A percentile compares a stretch with the other conserved stretches of the same genome.
These are phyloP conservation scores for Sarocladiaceae sp. DNA, from an alignment of 2,329 filamentous ascomycete species.

Conservation along the genomic window DNA sequence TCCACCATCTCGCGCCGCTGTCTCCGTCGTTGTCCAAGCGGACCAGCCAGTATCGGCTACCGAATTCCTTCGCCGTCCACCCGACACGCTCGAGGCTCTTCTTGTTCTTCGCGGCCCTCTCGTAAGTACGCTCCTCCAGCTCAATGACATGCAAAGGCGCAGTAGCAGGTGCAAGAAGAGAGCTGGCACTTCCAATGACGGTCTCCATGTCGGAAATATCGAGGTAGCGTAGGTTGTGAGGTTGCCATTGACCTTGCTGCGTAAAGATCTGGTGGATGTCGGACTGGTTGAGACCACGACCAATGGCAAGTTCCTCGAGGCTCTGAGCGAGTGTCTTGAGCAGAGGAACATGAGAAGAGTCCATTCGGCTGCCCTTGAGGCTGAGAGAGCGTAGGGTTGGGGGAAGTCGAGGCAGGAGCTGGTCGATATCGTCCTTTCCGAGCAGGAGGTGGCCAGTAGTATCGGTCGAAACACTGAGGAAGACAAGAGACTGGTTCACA, in stretches of 20 bases:
- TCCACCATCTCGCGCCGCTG: conserved; percentile 63
- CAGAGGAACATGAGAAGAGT: conserved; percentile 56
- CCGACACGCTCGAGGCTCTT: conserved; percentile 58
- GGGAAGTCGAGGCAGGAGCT: conserved; percentile 63
- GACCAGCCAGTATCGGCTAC: conserved; percentile 64
- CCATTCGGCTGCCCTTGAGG: conserved; percentile 70
- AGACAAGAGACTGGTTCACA: conserved; percentile 58
- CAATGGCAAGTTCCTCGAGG: conserved; percentile 74
- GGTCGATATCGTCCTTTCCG: conserved; percentile 59
- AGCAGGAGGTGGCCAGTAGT: conserved; percentile 69
- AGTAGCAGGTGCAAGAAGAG: conserved; percentile 54
- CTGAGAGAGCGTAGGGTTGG: conserved; percentile 67
- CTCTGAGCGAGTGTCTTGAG: conserved; percentile 61
- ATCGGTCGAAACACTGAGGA: conserved; percentile 70
- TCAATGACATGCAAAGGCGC: conserved; percentile 74
- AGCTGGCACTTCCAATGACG: conserved; percentile 57
- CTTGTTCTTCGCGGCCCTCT: conserved; percentile 58
- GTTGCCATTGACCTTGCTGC: conserved; percentile 38
- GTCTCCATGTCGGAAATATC: conserved; percentile 63
- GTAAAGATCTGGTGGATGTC: conserved; percentile 63
- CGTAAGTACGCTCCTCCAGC: conserved; percentile 64
- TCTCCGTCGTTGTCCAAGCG: conserved; percentile 39
- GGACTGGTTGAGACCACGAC: conserved; percentile 59
- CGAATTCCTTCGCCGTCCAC: conserved; percentile 69
- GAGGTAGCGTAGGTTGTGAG: conserved; percentile 66